Conservation (phyloP, 1,139 yeast genomes). For the Blastobotrys elegans region DNA sequence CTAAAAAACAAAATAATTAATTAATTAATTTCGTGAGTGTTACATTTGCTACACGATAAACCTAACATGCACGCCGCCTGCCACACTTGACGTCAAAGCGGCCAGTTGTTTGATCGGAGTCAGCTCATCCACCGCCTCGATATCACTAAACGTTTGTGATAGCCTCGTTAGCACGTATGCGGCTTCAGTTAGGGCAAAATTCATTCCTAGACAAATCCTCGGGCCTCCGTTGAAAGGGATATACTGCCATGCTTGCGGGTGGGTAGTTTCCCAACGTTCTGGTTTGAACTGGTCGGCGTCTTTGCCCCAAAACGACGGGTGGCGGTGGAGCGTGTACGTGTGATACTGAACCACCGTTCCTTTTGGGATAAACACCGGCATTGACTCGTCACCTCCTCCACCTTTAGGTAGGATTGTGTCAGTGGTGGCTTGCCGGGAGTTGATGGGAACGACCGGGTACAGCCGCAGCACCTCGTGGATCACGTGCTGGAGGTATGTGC, state of each 20-base stretch:
- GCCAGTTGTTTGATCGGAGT: slow-evolving; percentile 12
- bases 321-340: slow-evolving; percentile 46
- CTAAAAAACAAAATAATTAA: neutral
- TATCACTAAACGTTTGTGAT: slow-evolving; percentile 30
- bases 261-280: slow-evolving; percentile 42
- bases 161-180: slow-evolving; percentile 44
- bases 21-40: neutral
- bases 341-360: slow-evolving; percentile 45
- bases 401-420: slow-evolving; percentile 50
- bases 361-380: slow-evolving; percentile 45
- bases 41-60: too few species aligned
- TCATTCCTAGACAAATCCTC: slow-evolving; percentile 56
- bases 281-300: slow-evolving; percentile 47
- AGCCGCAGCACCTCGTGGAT: slow-evolving; percentile 50
- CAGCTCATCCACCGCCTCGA: slow-evolving; percentile 5
- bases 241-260: slow-evolving; percentile 40
- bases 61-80: slow-evolving; percentile 7
- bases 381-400: slow-evolving; percentile 43
- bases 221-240: slow-evolving; percentile 60
- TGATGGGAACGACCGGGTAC: slow-evolving; percentile 54
- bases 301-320: slow-evolving; percentile 43
- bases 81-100: slow-evolving; percentile 17
- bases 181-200: slow-evolving; percentile 54
- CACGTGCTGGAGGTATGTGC: slow-evolving; percentile 45
- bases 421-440: slow-evolving; percentile 43